A percentile compares a stretch with the other conserved stretches of the same genome.
These are phyloP conservation scores for Microdochium bolleyi DNA, from an alignment of 2,329 filamentous ascomycete genomes.

Conservation along the genomic window DNA sequence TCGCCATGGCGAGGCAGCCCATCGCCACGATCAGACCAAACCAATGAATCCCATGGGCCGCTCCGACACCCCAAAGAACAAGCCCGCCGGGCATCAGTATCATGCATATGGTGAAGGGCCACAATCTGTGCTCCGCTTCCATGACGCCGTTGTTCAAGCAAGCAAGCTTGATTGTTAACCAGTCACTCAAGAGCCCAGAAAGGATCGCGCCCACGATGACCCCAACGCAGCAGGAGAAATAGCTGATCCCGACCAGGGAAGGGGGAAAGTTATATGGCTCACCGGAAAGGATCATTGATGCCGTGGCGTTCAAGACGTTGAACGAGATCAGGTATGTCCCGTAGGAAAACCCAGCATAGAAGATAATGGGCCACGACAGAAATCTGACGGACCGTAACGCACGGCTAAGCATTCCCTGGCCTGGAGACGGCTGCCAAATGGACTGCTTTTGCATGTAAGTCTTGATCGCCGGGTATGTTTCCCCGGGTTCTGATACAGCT, in stretches of 20 bases:
- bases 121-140: conserved; percentile 32
- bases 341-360: conserved; percentile 32
- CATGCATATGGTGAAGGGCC: conserved; percentile 25
- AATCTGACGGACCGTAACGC: conserved; percentile 26
- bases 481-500: neutral
- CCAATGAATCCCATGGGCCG: conserved; percentile 29
- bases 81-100: conserved; percentile 15
- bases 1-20: conserved; percentile 23
- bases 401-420: conserved; percentile 27
- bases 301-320: conserved; percentile 33
- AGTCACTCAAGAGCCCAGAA: conserved; percentile 27
- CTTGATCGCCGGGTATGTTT: conserved; percentile 14
- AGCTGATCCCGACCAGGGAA: conserved; percentile 28
- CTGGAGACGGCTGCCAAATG: conserved; percentile 29
- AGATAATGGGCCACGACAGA: conserved; percentile 31
- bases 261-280: conserved; percentile 28
- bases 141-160: conserved; percentile 30
- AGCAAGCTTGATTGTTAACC: conserved; percentile 26
- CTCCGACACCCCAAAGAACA: conserved; percentile 16
- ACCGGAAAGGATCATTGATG: conserved; percentile 27
- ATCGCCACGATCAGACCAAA: conserved; percentile 32
- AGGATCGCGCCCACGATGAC: conserved; percentile 17
- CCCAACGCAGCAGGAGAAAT: conserved; percentile 26
- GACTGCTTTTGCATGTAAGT: conserved; percentile 33
- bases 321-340: conserved; percentile 33